Evolutionary conservation across 805 yeast species (phyloP).

Genomic region (Metschnikowia lachancei): DNA sequence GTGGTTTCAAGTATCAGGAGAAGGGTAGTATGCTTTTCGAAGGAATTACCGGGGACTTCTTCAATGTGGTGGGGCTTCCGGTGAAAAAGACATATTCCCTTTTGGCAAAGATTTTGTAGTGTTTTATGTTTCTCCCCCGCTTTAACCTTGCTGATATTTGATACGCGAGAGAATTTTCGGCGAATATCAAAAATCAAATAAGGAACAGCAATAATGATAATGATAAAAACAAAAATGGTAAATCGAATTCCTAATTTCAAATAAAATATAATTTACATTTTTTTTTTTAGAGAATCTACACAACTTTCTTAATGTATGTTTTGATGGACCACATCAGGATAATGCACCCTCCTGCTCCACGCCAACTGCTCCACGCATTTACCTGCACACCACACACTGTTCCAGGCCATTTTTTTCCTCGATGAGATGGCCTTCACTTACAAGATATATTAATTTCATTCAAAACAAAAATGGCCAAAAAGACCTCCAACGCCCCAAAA

Average conservation of each 20-base stretch:
- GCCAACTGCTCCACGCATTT: conserved; percentile 1
- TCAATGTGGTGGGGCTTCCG: conserved; percentile 88
- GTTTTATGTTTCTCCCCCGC: neutral
- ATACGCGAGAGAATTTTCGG: no score
- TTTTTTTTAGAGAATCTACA: no score
- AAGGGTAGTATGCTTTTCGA: conserved; percentile 63
- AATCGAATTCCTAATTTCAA: no score
- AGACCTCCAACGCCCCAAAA: conserved; percentile 19
- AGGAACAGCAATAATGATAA: no score
- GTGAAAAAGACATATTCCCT: conserved; percentile 19
- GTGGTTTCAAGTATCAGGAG: conserved; percentile 87
- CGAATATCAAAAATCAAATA: no score
- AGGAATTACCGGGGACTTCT: conserved; percentile 72
- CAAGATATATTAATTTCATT: neutral
- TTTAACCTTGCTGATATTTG: neutral
- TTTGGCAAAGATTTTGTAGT: conserved; percentile 2
- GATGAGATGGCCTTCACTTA: conserved; percentile 15
- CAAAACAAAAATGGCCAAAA: conserved; percentile 26
- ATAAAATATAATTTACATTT: no score
- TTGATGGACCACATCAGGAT: no score
- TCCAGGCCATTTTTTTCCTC: conserved; percentile 10
- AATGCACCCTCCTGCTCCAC: no score
- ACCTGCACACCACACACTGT: conserved; percentile 16
- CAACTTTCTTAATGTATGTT: no score
- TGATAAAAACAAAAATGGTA: no score